phyloP scores from a whole-genome alignment of 352 stramenopile species.

The Halophytophthora batemanensis region DNA sequence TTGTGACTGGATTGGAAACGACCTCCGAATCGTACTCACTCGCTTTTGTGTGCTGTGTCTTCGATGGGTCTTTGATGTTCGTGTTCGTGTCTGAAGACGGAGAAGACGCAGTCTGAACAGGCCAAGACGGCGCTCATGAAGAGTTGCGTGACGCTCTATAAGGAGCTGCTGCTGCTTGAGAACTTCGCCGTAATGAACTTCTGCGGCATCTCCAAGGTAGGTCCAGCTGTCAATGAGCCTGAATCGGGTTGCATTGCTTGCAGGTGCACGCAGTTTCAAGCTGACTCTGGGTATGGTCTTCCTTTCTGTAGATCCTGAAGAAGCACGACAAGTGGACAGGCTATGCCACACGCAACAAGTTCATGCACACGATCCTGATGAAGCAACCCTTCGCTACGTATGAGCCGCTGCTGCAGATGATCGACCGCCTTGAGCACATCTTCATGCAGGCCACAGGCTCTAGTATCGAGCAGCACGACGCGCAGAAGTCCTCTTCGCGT shows the following conservation, averaged over 20 bases:
- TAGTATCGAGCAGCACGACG: constrained; percentile 84
- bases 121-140: constrained; percentile 82
- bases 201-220: constrained; percentile 84
- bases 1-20: no score
- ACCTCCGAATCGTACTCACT: constrained; percentile 5
- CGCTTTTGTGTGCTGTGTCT: constrained; percentile 11
- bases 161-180: constrained; percentile 82
- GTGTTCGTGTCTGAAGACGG: constrained; percentile 24
- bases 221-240: not conserved
- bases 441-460: constrained; percentile 87
- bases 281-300: constrained; percentile 10
- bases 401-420: constrained; percentile 81
- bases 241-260: not conserved
- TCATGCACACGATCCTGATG: constrained; percentile 88
- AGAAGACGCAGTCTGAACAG: constrained; percentile 42
- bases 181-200: constrained; percentile 91
- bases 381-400: constrained; percentile 88
- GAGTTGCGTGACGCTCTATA: constrained; percentile 79
- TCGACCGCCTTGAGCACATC: constrained; percentile 83
- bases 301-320: constrained; percentile 66
- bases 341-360: constrained; percentile 88
- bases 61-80: no score
- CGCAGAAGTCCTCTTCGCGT: constrained; percentile 42
- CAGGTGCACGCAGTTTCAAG: not conserved
- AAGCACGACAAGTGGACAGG: constrained; percentile 92